A percentile compares a stretch with the other conserved stretches of the same genome.
Conservation (phyloP, 805 yeast species). For the Pichia occidentalis region DNA sequence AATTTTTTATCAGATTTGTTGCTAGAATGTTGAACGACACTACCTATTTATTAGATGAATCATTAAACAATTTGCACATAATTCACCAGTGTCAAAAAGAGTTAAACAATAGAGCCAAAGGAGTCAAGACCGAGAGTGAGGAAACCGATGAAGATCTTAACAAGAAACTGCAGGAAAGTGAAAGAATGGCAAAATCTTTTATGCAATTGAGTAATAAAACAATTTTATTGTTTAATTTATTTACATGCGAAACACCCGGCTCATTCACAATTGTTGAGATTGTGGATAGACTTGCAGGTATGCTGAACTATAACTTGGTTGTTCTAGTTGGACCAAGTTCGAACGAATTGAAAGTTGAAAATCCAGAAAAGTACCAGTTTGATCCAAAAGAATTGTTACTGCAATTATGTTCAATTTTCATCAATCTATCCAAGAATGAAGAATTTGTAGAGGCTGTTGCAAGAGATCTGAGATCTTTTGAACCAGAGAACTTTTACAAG, state of each 20-base stretch:
- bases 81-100: constrained; percentile 75
- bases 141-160: constrained; percentile 59
- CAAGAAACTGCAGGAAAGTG: constrained; percentile 53
- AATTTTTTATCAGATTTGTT: constrained; percentile 84
- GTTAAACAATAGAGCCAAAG: constrained; percentile 41
- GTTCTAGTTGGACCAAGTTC: constrained; percentile 96
- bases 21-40: constrained; percentile 95
- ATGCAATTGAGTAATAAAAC: constrained; percentile 82
- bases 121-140: constrained; percentile 29
- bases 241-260: constrained; percentile 78
- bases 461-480: constrained; percentile 86
- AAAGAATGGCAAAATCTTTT: constrained; percentile 71
- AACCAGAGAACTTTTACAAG: constrained; percentile 54
- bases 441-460: constrained; percentile 77
- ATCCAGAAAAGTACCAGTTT: constrained; percentile 78
- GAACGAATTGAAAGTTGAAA: constrained; percentile 74
- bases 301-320: constrained; percentile 87
- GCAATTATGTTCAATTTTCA: constrained; percentile 67
- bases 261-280: constrained; percentile 85
- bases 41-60: constrained; percentile 86
- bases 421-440: constrained; percentile 57
- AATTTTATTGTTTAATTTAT: constrained; percentile 67
- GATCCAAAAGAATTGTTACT: constrained; percentile 68
- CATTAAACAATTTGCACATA: constrained; percentile 67
- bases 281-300: constrained; percentile 89